Evolutionary conservation across 768 basidiomycete species (phyloP).

Genomic region (Amanita subjunquillea): DNA sequence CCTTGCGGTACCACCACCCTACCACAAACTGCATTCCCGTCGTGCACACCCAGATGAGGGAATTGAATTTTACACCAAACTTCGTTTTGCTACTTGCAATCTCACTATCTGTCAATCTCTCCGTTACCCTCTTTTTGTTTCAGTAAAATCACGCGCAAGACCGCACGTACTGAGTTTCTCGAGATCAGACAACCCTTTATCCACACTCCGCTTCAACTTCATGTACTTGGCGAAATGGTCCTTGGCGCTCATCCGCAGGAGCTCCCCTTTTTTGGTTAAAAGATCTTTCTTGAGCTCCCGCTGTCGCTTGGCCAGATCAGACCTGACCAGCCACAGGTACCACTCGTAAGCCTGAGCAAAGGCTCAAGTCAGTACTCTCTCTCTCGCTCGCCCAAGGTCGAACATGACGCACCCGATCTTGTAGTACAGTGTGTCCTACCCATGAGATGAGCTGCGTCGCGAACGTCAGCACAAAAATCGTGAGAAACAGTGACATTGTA

Average conservation of each 20-base stretch:
- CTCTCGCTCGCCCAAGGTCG: not conserved
- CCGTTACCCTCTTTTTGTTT: not conserved
- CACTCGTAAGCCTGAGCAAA: constrained; percentile 53
- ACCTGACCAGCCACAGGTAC: constrained; percentile 59
- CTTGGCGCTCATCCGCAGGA: constrained; percentile 85
- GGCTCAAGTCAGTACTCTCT: not conserved
- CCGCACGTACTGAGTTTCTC: constrained; percentile 77
- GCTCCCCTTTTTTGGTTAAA: constrained; percentile 71
- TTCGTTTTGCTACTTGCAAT: constrained; percentile 46
- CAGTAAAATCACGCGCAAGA: constrained; percentile 1
- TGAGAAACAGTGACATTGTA: constrained; percentile 67
- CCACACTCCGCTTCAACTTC: constrained; percentile 79
- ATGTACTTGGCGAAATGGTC: constrained; percentile 99
- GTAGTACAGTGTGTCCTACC: constrained; percentile 80
- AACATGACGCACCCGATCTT: constrained; percentile 58
- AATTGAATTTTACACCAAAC: constrained; percentile 66
- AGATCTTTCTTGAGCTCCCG: constrained; percentile 71
- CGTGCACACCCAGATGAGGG: constrained; percentile 73
- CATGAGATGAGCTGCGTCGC: constrained; percentile 77
- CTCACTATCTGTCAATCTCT: constrained; percentile 45
- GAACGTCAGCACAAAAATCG: constrained; percentile 77
- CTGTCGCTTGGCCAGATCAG: constrained; percentile 45
- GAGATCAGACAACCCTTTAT: constrained; percentile 84
- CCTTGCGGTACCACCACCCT: constrained; percentile 85
- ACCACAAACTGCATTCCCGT: constrained; percentile 77